A percentile compares a stretch with the other conserved stretches of the same genome.
Evolutionary conservation across 768 basidiomycete genomes (phyloP).

Genomic region (Mrakia blollopis): DNA sequence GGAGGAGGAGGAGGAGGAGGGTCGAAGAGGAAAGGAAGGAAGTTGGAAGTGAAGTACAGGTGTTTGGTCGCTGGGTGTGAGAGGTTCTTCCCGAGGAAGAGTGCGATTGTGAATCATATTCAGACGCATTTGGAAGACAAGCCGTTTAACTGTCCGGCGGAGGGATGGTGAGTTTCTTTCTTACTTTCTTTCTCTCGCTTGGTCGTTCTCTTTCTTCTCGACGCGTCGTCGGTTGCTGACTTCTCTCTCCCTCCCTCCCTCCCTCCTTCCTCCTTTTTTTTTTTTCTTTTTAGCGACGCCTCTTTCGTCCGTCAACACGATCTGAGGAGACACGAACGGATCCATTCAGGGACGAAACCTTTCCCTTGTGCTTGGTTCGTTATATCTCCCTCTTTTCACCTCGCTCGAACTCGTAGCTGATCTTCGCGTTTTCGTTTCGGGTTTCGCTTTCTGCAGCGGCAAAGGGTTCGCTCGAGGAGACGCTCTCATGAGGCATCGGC

Average conservation of each 20-base stretch:
- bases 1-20: neutral
- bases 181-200: neutral
- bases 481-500: constrained; percentile 48
- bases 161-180: constrained; percentile 43
- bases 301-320: constrained; percentile 50
- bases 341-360: constrained; percentile 47
- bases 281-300: constrained; percentile 38
- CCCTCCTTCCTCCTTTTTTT: neutral
- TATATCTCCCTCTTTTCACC: neutral
- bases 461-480: constrained; percentile 49
- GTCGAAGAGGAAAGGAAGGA: neutral
- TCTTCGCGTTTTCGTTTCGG: neutral
- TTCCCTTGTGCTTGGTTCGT: constrained; percentile 49
- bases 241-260: neutral
- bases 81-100: constrained; percentile 40
- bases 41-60: constrained; percentile 36
- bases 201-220: neutral
- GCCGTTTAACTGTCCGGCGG: constrained; percentile 45
- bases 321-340: constrained; percentile 46
- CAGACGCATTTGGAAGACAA: constrained; percentile 50
- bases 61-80: constrained; percentile 41
- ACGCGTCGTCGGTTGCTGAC: neutral
- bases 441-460: constrained; percentile 40
- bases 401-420: neutral
- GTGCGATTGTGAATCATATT: constrained; percentile 48